phyloP scores from a whole-genome alignment of 2,329 filamentous ascomycete genomes.

The Hypoxylon sp. region DNA sequence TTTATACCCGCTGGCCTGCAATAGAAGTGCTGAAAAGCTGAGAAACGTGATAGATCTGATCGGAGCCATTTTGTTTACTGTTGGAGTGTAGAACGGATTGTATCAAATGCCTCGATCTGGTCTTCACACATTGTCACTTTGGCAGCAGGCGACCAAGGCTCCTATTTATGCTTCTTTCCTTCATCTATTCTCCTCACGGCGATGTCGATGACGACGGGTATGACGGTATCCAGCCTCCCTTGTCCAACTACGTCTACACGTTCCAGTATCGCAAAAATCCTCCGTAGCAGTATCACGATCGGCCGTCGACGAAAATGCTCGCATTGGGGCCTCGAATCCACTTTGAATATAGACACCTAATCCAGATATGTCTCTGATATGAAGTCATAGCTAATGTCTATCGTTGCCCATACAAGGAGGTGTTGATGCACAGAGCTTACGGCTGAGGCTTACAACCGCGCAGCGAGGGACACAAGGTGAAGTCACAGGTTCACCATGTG shows the following conservation, averaged over 20 bases:
- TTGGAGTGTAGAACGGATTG: background rate
- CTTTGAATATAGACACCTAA: background rate
- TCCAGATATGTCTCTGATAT: background rate
- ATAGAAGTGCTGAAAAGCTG: constrained; percentile 17
- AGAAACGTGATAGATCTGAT: constrained; percentile 6
- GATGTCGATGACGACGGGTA: background rate
- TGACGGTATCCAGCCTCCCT: background rate
- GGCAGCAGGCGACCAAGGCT: background rate
- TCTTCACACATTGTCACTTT: background rate
- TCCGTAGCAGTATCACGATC: background rate
- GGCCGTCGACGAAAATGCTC: background rate
- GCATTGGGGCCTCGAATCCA: background rate
- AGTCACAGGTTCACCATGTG: constrained; percentile 5
- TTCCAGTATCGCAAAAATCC: constrained; percentile 2
- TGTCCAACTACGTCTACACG: background rate
- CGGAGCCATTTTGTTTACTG: constrained; percentile 2
- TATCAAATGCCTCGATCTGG: background rate
- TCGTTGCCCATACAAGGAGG: constrained; percentile 18
- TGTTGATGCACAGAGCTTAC: background rate
- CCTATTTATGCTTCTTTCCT: constrained; percentile 15
- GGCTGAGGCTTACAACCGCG: background rate
- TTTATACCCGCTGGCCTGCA: constrained; percentile 27
- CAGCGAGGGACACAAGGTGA: constrained; percentile 8
- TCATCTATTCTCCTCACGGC: background rate
- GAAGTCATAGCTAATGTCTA: constrained; percentile 25